Evolutionary conservation across 495 filamentous ascomycete genomes (phyloP), one percentile per base, ranked within the genome.

Genomic region (Hypoxylon rickii): DNA sequence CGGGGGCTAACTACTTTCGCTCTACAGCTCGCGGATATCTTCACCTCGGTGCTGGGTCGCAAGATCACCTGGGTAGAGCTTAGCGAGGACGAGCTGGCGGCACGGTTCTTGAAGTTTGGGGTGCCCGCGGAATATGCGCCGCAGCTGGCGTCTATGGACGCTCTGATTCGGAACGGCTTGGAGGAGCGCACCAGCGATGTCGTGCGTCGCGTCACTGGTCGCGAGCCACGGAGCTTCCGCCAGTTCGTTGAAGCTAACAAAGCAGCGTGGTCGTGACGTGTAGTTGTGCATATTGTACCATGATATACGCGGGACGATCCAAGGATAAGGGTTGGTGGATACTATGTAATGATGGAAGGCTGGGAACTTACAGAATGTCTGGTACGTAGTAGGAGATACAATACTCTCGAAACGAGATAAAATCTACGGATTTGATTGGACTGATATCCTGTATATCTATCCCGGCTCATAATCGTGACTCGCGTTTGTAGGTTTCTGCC

Each of bases 41-140:
- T 82, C 6, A 70, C 58, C n/a, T 56, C 70, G 0, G 60, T 71
- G 11, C 58, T 80, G 4, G 65, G 65, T 1, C 62, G 73, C 29
- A 66, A 62, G 33, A 73, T 83, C 36, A 69, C 68, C 8, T 76
- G 82, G 53, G 65, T 73, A 15, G 73, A 77, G 41, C 44, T 80
- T n/a, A 61, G 51, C 7, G 62, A 65, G 18, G 51, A 54, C 0
- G 70, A 75, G 31, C 43, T 71, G 1, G 63, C 63, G 18, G 45
- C 62, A 53, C 50, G 55, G 1, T 55, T 65, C 16, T 17, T 42
- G 36, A 7, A 26, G 1, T 40, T 54, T 20, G 76, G 76, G 13
- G 48, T 76, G 34, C 64, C 73, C 17, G 65, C 56, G 16, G 50
- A 67, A n/a, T 74, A 70, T 31, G 65, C 73, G 0, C 34, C 46